Conservation (phyloP, 768 basidiomycete genomes). For the Rhizopogon sp. region DNA sequence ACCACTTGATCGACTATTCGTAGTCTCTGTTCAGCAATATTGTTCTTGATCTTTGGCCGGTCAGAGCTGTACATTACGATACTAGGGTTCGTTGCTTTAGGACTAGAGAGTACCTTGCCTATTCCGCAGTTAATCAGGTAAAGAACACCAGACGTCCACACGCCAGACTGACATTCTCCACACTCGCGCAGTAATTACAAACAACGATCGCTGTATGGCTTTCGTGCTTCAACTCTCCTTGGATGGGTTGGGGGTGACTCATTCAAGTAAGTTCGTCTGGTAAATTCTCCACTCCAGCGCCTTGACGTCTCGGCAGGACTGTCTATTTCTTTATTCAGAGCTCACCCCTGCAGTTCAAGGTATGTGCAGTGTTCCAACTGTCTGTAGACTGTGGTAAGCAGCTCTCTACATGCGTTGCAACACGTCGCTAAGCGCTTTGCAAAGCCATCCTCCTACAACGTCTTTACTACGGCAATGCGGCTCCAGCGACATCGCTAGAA, state of each 20-base stretch:
- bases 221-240: constrained; percentile 74
- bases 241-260: constrained; percentile 84
- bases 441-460: constrained; percentile 71
- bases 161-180: neutral
- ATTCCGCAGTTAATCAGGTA: constrained; percentile 81
- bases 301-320: constrained; percentile 42
- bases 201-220: constrained; percentile 77
- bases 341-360: constrained; percentile 76
- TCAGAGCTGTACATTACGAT: constrained; percentile 53
- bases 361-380: constrained; percentile 79
- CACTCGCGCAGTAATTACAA: constrained; percentile 59
- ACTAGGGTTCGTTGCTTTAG: constrained; percentile 74
- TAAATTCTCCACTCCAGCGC: constrained; percentile 1
- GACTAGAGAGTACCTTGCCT: constrained; percentile 82
- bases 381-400: constrained; percentile 70
- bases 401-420: constrained; percentile 3
- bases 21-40: constrained; percentile 64
- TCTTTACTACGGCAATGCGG: constrained; percentile 64
- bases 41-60: constrained; percentile 70
- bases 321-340: constrained; percentile 74
- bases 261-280: constrained; percentile 59
- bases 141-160: neutral
- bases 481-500: constrained; percentile 46
- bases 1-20: constrained; percentile 4
- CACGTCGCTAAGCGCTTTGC: constrained; percentile 10